Conservation (phyloP, 2,329 filamentous ascomycete species). For the Aspergillus versicolor region DNA sequence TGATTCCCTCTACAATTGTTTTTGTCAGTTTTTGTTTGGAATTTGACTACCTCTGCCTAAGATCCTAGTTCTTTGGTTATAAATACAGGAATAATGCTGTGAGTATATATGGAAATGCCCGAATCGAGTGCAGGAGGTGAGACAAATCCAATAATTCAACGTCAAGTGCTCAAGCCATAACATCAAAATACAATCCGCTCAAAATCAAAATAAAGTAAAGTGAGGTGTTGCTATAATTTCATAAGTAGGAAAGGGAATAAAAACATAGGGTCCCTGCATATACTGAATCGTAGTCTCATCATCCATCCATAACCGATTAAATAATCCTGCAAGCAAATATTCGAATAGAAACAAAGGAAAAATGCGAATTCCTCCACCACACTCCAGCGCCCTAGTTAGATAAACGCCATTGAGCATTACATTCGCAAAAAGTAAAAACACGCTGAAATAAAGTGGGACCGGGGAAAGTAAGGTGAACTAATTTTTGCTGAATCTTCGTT, state of each 20-base stretch:
- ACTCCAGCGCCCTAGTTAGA: background rate
- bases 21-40: background rate
- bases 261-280: background rate
- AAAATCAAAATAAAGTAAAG: background rate
- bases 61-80: background rate
- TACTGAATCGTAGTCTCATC: slow-evolving; percentile 10
- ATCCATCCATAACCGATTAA: slow-evolving; percentile 6
- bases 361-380: background rate
- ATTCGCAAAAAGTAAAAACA: background rate
- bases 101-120: background rate
- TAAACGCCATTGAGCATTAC: slow-evolving; percentile 13
- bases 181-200: background rate
- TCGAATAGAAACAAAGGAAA: background rate
- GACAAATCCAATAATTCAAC: background rate
- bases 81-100: background rate
- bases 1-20: slow-evolving; percentile 25
- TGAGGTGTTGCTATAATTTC: background rate
- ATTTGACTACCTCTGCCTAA: background rate
- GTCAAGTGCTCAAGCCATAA: background rate
- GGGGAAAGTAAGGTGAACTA: slow-evolving; percentile 11
- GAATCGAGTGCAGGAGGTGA: background rate
- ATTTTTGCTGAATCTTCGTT: slow-evolving; percentile 69
- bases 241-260: background rate
- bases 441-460: background rate
- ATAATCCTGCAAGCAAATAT: background rate